phyloP scores from a whole-genome alignment of 805 yeast genomes.

The Kodamaea nitidulidarum region DNA sequence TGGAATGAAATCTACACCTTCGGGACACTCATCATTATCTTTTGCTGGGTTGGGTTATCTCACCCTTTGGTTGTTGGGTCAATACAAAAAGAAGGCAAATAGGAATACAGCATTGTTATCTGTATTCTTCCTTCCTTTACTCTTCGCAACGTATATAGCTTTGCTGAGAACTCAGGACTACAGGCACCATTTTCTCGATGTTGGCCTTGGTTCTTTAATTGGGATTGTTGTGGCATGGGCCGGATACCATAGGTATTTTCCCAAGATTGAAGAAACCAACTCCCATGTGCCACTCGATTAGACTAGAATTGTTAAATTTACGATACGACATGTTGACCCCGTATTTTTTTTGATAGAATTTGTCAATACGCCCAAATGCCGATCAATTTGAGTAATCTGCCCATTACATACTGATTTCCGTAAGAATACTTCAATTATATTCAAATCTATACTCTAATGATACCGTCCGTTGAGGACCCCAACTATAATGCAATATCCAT shows the following conservation, averaged over 20 bases:
- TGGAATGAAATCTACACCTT: conserved; percentile 55
- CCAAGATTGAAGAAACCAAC: conserved; percentile 7
- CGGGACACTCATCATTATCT: conserved; percentile 54
- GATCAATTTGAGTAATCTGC: too few species aligned
- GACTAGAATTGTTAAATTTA: too few species aligned
- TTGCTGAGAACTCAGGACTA: conserved; percentile 25
- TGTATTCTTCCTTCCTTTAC: conserved; percentile 16
- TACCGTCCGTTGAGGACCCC: conserved; percentile 51
- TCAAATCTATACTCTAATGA: conserved; percentile 11
- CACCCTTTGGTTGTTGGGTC: conserved; percentile 47
- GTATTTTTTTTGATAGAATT: not conserved
- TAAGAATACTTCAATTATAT: not conserved
- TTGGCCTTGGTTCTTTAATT: conserved; percentile 29
- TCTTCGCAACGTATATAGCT: conserved; percentile 24
- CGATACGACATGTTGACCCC: too few species aligned
- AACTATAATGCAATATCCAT: conserved; percentile 41
- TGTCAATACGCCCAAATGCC: too few species aligned
- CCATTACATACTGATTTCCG: too few species aligned
- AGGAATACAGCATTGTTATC: conserved; percentile 9
- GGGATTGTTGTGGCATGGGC: conserved; percentile 25
- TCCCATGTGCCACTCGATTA: conserved; percentile 10
- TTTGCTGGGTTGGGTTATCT: conserved; percentile 48
- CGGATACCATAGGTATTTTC: conserved; percentile 30
- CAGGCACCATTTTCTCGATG: conserved; percentile 33
- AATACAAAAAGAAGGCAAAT: conserved; percentile 19